Base-by-base conservation (phyloP, 345 rosid species). In the Brassica cretica region DNA sequence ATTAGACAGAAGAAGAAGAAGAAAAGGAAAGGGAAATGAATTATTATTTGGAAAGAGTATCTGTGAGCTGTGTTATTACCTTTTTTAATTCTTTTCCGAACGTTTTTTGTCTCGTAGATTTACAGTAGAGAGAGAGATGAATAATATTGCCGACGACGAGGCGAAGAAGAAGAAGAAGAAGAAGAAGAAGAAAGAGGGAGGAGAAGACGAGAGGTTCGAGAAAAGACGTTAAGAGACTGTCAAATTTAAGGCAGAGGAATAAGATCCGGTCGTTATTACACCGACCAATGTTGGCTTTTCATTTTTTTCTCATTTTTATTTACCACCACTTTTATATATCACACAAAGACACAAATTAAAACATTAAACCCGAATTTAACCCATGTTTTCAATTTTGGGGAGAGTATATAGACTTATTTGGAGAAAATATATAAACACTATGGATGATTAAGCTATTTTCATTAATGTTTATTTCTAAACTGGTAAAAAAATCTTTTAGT, bases 261-360 rank as follows among this genome's bases (percentile, higher is more conserved):
- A 25, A 68, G 78, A 68, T 68, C 71, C 75, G 78, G 78, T 79
- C 82, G 39, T 79, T 0, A 16, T 73, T 41, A 63, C 64, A 46
- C 78, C 74, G 82, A 67, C 82, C 77, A 73, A 67, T 68, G 21
- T 62, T 71, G 66, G 66, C 72, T 77, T 68, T 63, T 70, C 39
- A 39, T 2, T 6, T 63, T 30, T 65, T 12, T 9, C 10, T 14
- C 16, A 12, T 12, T 12, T 12, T 14, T 44, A 3, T n/a, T 53
- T 53, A 55, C 66, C 37, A 27, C 66, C 55, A 49, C 55, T 49
- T 49, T 46, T 49, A 27, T 2, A 62, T 29, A 37, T 37, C 41
- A 37, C 18, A 14, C 15, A 29, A 49, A 49, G 29, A 25, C 29
- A 49, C 1, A 1, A 10, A 5, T 60, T 5, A 11, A 60, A 60